phyloP scores from a whole-genome alignment of 768 basidiomycete species.

The Rickenella mellea region DNA sequence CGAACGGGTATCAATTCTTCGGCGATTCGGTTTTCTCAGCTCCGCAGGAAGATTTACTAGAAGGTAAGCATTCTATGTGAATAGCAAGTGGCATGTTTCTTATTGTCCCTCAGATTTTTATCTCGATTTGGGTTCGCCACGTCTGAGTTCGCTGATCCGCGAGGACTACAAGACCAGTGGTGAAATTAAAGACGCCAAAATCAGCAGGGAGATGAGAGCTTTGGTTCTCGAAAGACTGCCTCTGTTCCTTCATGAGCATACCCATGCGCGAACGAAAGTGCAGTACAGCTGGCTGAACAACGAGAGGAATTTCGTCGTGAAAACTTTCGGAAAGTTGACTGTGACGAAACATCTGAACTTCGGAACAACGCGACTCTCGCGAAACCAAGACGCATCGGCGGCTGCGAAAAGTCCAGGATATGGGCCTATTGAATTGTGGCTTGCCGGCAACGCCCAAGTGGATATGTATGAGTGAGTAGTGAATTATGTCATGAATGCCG shows the following conservation, averaged over 20 bases:
- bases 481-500: background rate
- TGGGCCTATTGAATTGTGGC: conserved; percentile 65
- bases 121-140: conserved; percentile 58
- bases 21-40: conserved; percentile 66
- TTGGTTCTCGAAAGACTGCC: conserved; percentile 79
- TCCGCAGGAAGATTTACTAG: conserved; percentile 85
- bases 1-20: conserved; percentile 71
- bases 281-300: conserved; percentile 59
- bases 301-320: conserved; percentile 60
- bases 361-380: conserved; percentile 37
- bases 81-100: background rate
- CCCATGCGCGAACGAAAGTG: conserved; percentile 51
- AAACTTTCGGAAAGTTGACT: conserved; percentile 51
- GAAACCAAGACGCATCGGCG: conserved; percentile 65
- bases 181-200: conserved; percentile 39
- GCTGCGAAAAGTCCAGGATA: conserved; percentile 45
- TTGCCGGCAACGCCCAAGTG: conserved; percentile 63
- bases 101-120: conserved; percentile 52
- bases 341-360: conserved; percentile 54
- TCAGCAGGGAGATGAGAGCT: conserved; percentile 40
- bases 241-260: conserved; percentile 86
- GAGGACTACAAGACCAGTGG: conserved; percentile 62
- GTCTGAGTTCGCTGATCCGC: conserved; percentile 61
- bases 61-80: conserved; percentile 39
- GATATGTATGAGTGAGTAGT: conserved; percentile 87